These are phyloP conservation scores for Populus nigra DNA, from an alignment of 345 rosid species.

Conservation along the genomic window DNA sequence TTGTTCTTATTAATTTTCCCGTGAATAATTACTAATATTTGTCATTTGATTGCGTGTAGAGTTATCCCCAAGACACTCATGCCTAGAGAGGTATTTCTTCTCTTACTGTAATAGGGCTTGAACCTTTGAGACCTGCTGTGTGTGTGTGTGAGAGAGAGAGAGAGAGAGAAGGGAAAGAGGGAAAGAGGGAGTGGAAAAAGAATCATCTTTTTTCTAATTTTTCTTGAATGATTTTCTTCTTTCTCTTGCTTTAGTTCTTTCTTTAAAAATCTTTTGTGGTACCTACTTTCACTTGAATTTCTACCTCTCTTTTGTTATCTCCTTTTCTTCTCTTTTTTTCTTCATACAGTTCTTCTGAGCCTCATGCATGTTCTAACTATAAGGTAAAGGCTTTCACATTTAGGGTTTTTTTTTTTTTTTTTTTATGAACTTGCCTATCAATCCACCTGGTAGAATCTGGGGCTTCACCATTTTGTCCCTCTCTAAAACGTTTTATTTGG, in stretches of 20 bases:
- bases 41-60: constrained; percentile 31
- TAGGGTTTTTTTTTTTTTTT: background rate
- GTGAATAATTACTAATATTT: constrained; percentile 16
- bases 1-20: constrained; percentile 6
- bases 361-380: background rate
- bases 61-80: constrained; percentile 37
- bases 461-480: constrained; percentile 28
- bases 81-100: constrained; percentile 36
- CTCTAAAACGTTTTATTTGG: constrained; percentile 11
- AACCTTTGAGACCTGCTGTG: background rate
- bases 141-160: background rate
- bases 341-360: constrained; percentile 30
- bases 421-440: constrained; percentile 17
- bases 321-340: background rate
- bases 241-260: background rate
- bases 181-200: background rate
- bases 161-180: background rate
- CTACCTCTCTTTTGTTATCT: constrained; percentile 65
- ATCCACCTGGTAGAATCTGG: constrained; percentile 16
- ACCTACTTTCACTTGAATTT: constrained; percentile 36
- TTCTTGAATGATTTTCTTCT: background rate
- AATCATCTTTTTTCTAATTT: background rate
- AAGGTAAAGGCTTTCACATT: background rate
- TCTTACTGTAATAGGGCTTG: constrained; percentile 1
- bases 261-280: constrained; percentile 28